Conservation (phyloP, 2,329 filamentous ascomycete genomes). For the Zasmidium cellare region DNA sequence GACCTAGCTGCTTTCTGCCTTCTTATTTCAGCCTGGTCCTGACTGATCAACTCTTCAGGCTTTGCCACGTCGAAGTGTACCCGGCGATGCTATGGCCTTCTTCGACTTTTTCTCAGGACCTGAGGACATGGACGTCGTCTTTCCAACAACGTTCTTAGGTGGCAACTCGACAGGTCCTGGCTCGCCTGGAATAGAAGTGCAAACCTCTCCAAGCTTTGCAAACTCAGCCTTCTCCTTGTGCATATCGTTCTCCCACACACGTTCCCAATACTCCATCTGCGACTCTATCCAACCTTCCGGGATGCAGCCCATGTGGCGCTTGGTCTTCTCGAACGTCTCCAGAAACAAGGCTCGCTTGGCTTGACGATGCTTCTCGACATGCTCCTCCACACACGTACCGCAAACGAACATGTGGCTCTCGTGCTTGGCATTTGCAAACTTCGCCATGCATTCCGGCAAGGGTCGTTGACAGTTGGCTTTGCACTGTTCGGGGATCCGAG, state of each 20-base stretch:
- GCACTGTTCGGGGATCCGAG: constrained; percentile 12
- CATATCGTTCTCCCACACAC: constrained; percentile 20
- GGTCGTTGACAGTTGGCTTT: constrained; percentile 18
- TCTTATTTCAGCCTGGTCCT: no score
- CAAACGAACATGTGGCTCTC: constrained; percentile 17
- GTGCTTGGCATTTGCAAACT: constrained; percentile 9
- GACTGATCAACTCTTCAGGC: no score
- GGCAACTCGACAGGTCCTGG: background rate
- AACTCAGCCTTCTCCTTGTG: constrained; percentile 14
- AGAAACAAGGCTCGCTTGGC: constrained; percentile 14
- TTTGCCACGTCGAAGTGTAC: no score
- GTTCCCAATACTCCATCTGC: constrained; percentile 8
- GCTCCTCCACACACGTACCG: constrained; percentile 16
- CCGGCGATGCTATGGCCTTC: no score
- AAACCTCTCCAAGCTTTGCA: constrained; percentile 14
- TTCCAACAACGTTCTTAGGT: background rate
- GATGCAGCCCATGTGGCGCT: constrained; percentile 10
- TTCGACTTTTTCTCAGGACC: no score
- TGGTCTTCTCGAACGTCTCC: constrained; percentile 4
- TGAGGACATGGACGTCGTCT: no score
- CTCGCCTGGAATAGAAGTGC: constrained; percentile 10
- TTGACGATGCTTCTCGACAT: constrained; percentile 14
- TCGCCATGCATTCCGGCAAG: background rate
- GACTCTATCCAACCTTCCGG: constrained; percentile 9
- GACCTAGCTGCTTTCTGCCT: no score